Base-by-base conservation (phyloP, 2,329 filamentous ascomycete genomes). In the Fusarium marasasianum region DNA sequence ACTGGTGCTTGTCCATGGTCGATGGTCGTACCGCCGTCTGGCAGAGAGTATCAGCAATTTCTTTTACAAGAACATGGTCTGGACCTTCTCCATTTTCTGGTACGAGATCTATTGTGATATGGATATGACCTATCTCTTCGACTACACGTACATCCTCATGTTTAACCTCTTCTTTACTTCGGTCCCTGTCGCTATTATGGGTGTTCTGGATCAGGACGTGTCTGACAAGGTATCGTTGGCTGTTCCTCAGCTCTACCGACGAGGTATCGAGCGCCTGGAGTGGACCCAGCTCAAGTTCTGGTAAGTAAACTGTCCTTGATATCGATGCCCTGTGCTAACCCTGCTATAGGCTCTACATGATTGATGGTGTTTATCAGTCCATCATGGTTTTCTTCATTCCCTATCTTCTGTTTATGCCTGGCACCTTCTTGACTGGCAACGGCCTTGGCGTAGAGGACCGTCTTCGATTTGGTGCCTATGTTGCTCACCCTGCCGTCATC, bases 61-160 rank as follows among this genome's bases (percentile, higher is more conserved):
- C 88, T 99, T 99, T 87, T 99, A 98, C 90, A 99, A 99, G 92
- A 99, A 98, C 86, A 93, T 99, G 83, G 93, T 98, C 59, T 99
- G 96, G 96, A 96, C 94, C 2, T 96, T 98, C 80, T 90, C 93
- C 48, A 93, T 99, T 66, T 98, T 98, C 88, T 98, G 96, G 96
- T 99, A 94, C 83, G 95, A 97, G 81, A 94, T 98, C 62, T 99
- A 93, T 84, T 94, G 93, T 86, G 93, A 97, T 84, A 98, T 97
- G 82, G 96, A 99, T 85, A 95, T 96, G 82, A 96, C 96, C 51
- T 98, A 98, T 81, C 91, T 98, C 60, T 98, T 97, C 85, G 96
- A 99, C 83, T 98, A 98, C 86, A 97, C 94, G 44, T 99, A 98
- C 84, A 98, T 99, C 79, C 88, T 98, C 72, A 89, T 98, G 81